A percentile compares a stretch with the other conserved stretches of the same genome.
Conservation (phyloP, 305 asterid species). For the Petunia hybrid region DNA sequence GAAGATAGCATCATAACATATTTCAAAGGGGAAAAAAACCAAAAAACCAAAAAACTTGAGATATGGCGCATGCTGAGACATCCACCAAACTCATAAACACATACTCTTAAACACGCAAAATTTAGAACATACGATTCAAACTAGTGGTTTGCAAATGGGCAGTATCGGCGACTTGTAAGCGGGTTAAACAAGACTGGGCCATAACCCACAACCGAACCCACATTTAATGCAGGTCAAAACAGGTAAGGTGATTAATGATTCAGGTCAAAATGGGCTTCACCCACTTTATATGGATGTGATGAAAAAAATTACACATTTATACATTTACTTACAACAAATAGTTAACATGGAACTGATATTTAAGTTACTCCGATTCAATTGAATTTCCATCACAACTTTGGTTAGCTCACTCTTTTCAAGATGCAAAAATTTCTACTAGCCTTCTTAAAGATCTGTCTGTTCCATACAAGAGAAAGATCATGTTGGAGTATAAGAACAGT, state of each 20-base stretch:
- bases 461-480: conserved; percentile 7
- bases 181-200: not conserved
- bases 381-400: not conserved
- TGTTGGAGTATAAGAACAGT: not conserved
- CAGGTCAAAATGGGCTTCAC: not conserved
- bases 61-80: not conserved
- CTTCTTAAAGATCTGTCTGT: not conserved
- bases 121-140: not conserved
- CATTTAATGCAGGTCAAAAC: not conserved
- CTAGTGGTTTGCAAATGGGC: not conserved
- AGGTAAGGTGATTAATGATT: not conserved
- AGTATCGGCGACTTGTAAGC: not conserved
- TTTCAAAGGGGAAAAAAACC: not conserved
- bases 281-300: not conserved
- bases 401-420: not conserved
- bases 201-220: not conserved
- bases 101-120: not conserved
- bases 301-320: not conserved
- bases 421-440: not conserved
- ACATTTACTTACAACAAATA: not conserved
- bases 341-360: not conserved
- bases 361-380: not conserved
- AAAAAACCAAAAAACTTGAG: not conserved
- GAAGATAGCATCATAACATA: not conserved
- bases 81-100: conserved; percentile 16